Evolutionary conservation across 2,329 filamentous ascomycete genomes (phyloP).

Genomic region (Mycogone perniciosa): DNA sequence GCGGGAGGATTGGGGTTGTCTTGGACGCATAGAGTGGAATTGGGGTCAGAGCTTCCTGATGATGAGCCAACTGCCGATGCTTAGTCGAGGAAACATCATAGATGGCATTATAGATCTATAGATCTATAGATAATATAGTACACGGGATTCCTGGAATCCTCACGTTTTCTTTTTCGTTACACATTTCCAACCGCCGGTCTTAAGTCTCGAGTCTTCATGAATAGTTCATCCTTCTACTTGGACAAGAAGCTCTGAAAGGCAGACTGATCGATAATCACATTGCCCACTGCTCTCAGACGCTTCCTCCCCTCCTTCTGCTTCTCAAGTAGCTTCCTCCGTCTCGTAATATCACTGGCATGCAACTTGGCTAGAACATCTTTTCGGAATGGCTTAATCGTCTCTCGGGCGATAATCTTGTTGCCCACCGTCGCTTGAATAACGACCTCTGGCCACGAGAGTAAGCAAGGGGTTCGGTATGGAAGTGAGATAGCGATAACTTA

Average conservation of each 20-base stretch:
- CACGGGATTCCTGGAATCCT: too few relatives aligned
- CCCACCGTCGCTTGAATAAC: constrained; percentile 89
- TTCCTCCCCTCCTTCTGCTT: constrained; percentile 96
- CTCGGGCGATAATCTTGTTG: constrained; percentile 75
- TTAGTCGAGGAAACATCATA: background rate
- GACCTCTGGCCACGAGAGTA: constrained; percentile 53
- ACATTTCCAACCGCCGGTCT: too few relatives aligned
- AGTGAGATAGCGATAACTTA: constrained; percentile 15
- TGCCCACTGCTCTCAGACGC: constrained; percentile 75
- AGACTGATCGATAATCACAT: constrained; percentile 92
- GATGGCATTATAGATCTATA: background rate
- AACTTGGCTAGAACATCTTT: constrained; percentile 93
- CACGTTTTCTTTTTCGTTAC: too few relatives aligned
- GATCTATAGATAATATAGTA: background rate
- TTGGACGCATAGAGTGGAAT: constrained; percentile 27
- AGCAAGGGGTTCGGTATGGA: background rate
- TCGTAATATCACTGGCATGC: constrained; percentile 80
- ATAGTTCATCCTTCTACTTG: constrained; percentile 44
- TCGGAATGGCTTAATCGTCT: constrained; percentile 92
- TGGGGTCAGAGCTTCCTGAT: constrained; percentile 35
- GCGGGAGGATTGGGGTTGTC: constrained; percentile 32
- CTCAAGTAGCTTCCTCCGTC: constrained; percentile 81
- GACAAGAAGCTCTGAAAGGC: constrained; percentile 92
- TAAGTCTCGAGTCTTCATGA: background rate
- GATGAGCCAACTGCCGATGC: constrained; percentile 12